These are phyloP conservation scores for Colletotrichum tanaceti DNA, from an alignment of 2,329 filamentous ascomycete genomes.

Conservation along the genomic window DNA sequence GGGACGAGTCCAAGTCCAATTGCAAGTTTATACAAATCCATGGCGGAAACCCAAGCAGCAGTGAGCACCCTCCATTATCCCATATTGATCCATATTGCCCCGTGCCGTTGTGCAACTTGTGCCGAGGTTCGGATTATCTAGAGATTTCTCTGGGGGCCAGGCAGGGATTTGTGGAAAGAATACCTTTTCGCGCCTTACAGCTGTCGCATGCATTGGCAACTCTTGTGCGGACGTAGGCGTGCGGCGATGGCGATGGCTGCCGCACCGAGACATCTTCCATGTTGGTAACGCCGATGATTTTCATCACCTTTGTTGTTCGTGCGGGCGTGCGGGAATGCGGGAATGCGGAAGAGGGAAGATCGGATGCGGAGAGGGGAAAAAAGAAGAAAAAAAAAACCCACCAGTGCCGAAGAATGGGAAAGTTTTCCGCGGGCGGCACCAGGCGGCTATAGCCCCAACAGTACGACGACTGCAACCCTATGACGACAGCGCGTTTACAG, in stretches of 20 bases:
- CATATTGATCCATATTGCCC: not conserved
- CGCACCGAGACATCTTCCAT: constrained; percentile 39
- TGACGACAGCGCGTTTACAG: constrained; percentile 3
- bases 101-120: not conserved
- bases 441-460: no score
- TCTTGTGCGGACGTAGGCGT: constrained; percentile 49
- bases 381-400: not conserved
- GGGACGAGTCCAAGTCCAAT: not conserved
- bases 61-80: not conserved
- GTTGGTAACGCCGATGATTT: constrained; percentile 26
- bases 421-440: constrained; percentile 25
- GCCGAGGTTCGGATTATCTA: not conserved
- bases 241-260: constrained; percentile 35
- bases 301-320: constrained; percentile 9
- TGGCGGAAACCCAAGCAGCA: not conserved
- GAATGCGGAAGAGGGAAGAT: constrained; percentile 34
- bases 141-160: constrained; percentile 34
- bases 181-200: constrained; percentile 63
- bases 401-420: constrained; percentile 10
- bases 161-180: constrained; percentile 42
- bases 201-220: constrained; percentile 66
- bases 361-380: constrained; percentile 27
- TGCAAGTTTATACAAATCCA: not conserved
- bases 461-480: not conserved
- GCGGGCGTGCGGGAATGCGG: no score